These are phyloP conservation scores for Epicoccum sorghinum DNA, from an alignment of 2,329 filamentous ascomycete species.

Conservation along the genomic window DNA sequence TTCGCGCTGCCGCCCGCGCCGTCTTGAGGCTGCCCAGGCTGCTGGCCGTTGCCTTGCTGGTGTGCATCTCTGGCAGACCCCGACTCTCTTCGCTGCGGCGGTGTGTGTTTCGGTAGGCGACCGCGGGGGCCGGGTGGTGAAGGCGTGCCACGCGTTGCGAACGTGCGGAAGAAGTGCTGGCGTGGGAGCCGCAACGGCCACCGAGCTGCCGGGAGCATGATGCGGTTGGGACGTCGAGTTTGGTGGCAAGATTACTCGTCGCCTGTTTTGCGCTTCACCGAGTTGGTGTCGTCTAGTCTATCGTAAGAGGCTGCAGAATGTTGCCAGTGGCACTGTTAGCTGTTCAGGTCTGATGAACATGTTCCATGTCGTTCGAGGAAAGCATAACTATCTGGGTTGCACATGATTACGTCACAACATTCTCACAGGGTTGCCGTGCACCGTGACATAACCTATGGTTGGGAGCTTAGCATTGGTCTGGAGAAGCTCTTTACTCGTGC, in stretches of 20 bases:
- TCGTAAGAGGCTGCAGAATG: not conserved
- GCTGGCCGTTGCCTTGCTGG: not conserved
- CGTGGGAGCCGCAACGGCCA: conserved; percentile 39
- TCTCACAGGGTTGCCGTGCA: not conserved
- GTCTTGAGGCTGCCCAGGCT: conserved; percentile 19
- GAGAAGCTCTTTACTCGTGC: too few relatives aligned
- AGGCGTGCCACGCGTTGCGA: conserved; percentile 30
- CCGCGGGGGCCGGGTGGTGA: conserved; percentile 30
- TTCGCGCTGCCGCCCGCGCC: conserved; percentile 1
- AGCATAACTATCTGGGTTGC: not conserved
- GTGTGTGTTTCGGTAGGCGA: conserved; percentile 26
- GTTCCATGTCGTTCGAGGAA: conserved; percentile 6
- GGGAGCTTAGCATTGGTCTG: not conserved
- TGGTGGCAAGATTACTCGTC: not conserved
- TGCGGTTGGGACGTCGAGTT: not conserved
- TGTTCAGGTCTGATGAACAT: not conserved
- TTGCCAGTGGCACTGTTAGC: not conserved
- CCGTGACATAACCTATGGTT: too few relatives aligned
- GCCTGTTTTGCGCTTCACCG: not conserved
- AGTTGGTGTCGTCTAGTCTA: not conserved
- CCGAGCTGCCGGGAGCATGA: conserved; percentile 35
- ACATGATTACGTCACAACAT: conserved; percentile 6
- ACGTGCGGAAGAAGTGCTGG: conserved; percentile 24
- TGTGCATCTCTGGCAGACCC: conserved; percentile 18
- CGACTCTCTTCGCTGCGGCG: conserved; percentile 18